These are phyloP conservation scores for Cerioporus squamosus DNA, from an alignment of 1,284 basidiomycete species.

Conservation along the genomic window DNA sequence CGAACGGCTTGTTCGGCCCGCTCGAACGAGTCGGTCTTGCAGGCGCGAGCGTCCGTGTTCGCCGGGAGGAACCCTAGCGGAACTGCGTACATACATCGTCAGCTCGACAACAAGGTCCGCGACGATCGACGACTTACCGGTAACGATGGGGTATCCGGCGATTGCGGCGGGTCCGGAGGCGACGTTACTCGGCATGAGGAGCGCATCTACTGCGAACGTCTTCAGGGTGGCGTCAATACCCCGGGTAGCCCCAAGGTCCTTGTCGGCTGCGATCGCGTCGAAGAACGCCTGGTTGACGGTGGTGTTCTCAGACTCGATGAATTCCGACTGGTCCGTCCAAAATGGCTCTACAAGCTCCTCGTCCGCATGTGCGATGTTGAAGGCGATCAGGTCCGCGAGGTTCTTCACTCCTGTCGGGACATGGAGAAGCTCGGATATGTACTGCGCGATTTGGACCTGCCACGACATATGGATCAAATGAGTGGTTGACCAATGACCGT, in stretches of 20 bases:
- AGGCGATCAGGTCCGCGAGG: constrained; percentile 46
- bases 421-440: constrained; percentile 37
- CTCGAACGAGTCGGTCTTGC: constrained; percentile 39
- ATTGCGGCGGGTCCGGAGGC: constrained; percentile 44
- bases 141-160: constrained; percentile 63
- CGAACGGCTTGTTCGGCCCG: constrained; percentile 51
- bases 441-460: constrained; percentile 42
- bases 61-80: constrained; percentile 66
- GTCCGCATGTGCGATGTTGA: constrained; percentile 45
- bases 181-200: constrained; percentile 59
- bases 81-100: constrained; percentile 37
- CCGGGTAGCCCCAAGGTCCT: constrained; percentile 41
- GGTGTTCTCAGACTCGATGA: constrained; percentile 31
- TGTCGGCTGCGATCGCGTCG: constrained; percentile 40
- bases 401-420: constrained; percentile 42
- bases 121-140: constrained; percentile 37
- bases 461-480: not conserved
- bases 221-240: constrained; percentile 52
- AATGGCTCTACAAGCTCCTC: constrained; percentile 45
- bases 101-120: not conserved
- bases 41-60: constrained; percentile 39
- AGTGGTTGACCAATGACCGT: not conserved
- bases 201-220: constrained; percentile 51
- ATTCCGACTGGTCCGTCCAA: constrained; percentile 46
- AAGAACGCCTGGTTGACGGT: constrained; percentile 42